These are phyloP conservation scores for Coprinopsis marcescibilis DNA, from an alignment of 768 basidiomycete species.

Conservation along the genomic window DNA sequence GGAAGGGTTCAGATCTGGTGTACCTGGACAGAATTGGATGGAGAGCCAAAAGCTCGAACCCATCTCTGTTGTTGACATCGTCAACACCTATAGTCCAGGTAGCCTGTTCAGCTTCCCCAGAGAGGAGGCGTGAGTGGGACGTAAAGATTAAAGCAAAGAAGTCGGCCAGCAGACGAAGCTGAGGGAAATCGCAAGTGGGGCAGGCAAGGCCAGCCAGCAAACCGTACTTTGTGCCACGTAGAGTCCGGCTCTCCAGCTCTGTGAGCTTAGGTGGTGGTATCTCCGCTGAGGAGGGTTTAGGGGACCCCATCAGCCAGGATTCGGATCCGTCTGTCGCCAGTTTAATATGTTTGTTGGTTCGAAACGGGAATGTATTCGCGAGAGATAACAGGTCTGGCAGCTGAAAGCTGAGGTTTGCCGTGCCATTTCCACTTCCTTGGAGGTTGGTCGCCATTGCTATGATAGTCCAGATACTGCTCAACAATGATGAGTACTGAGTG, in stretches of 20 bases:
- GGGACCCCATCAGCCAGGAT: slow-evolving; percentile 20
- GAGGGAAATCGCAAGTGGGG: slow-evolving; percentile 51
- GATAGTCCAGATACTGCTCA: no score
- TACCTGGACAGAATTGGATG: slow-evolving; percentile 6
- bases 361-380: slow-evolving; percentile 28
- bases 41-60: slow-evolving; percentile 12
- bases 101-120: slow-evolving; percentile 5
- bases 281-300: background rate
- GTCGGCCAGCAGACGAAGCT: slow-evolving; percentile 48
- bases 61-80: slow-evolving; percentile 12
- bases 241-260: slow-evolving; percentile 20
- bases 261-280: slow-evolving; percentile 20
- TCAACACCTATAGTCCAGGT: background rate
- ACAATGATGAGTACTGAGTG: background rate
- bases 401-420: slow-evolving; percentile 28
- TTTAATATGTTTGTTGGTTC: slow-evolving; percentile 34
- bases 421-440: background rate
- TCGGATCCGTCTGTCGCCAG: slow-evolving; percentile 29
- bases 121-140: slow-evolving; percentile 22
- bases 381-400: slow-evolving; percentile 35
- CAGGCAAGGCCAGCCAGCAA: slow-evolving; percentile 55
- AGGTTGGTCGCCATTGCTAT: no score
- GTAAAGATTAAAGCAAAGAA: slow-evolving; percentile 39
- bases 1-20: no score
- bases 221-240: slow-evolving; percentile 32